A percentile compares a stretch with the other conserved stretches of the same genome.
phyloP scores from a whole-genome alignment of 805 yeast species.

The Candida gorgasii region DNA sequence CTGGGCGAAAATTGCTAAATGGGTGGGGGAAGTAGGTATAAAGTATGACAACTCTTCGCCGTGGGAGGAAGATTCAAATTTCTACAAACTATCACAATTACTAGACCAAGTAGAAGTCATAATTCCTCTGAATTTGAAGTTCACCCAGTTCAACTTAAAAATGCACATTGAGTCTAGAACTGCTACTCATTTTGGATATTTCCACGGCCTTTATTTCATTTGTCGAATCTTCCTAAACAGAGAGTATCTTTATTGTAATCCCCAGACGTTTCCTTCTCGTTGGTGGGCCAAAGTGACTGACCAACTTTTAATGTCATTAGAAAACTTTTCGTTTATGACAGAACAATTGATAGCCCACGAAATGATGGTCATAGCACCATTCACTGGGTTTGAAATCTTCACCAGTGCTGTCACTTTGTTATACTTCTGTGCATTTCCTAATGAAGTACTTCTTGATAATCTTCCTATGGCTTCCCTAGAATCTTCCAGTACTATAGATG shows the following conservation, averaged over 20 bases:
- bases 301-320: conserved; percentile 22
- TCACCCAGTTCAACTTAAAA: conserved; percentile 25
- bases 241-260: conserved; percentile 35
- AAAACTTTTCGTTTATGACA: conserved; percentile 24
- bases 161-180: conserved; percentile 29
- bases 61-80: conserved; percentile 28
- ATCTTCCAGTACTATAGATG: neutral
- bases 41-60: conserved; percentile 29
- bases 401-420: conserved; percentile 36
- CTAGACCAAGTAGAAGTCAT: conserved; percentile 22
- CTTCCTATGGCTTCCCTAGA: conserved; percentile 2
- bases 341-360: conserved; percentile 20
- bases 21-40: conserved; percentile 38
- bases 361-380: conserved; percentile 37
- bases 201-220: conserved; percentile 31
- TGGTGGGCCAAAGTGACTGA: conserved; percentile 28
- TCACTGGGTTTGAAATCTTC: conserved; percentile 38
- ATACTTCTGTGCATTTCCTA: conserved; percentile 30
- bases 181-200: conserved; percentile 34
- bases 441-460: conserved; percentile 18
- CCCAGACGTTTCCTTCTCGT: conserved; percentile 28
- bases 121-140: conserved; percentile 26
- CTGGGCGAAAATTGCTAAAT: conserved; percentile 39
- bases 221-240: conserved; percentile 36
- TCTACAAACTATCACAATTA: conserved; percentile 23